A percentile compares a stretch with the other conserved stretches of the same genome.
These are phyloP conservation scores for Trichoderma hamatum DNA, from an alignment of 2,329 filamentous ascomycete species.

Conservation along the genomic window DNA sequence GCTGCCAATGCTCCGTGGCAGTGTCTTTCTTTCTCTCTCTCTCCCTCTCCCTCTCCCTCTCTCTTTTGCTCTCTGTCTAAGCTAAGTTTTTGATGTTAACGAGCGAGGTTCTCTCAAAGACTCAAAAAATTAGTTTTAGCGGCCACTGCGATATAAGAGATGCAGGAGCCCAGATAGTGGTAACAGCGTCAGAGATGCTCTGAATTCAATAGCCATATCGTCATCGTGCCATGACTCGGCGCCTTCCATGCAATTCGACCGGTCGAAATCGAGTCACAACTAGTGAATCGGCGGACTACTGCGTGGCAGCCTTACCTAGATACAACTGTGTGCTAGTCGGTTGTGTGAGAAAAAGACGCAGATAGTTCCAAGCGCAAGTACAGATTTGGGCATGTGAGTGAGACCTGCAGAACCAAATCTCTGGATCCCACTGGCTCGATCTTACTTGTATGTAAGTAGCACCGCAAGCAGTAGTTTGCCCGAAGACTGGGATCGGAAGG, in stretches of 20 bases:
- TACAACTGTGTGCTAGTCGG: background rate
- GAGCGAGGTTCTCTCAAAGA: background rate
- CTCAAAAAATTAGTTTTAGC: background rate
- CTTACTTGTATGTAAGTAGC: background rate
- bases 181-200: background rate
- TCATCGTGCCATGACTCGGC: constrained; percentile 6
- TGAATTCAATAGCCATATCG: background rate
- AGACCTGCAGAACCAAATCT: constrained; percentile 7
- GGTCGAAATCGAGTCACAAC: background rate
- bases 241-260: background rate
- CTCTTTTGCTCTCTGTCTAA: background rate
- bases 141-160: background rate
- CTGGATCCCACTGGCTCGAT: constrained; percentile 1
- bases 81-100: background rate
- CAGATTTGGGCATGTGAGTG: background rate
- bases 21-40: background rate
- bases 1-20: background rate
- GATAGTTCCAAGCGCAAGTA: background rate
- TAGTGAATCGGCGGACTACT: constrained; percentile 10
- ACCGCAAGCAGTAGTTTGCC: background rate
- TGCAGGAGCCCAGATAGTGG: background rate
- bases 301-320: background rate
- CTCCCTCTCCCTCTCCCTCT: background rate
- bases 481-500: constrained; percentile 14
- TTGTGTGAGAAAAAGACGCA: background rate